phyloP scores from a whole-genome alignment of 1,284 basidiomycete species.

The Puccinia polysora region DNA sequence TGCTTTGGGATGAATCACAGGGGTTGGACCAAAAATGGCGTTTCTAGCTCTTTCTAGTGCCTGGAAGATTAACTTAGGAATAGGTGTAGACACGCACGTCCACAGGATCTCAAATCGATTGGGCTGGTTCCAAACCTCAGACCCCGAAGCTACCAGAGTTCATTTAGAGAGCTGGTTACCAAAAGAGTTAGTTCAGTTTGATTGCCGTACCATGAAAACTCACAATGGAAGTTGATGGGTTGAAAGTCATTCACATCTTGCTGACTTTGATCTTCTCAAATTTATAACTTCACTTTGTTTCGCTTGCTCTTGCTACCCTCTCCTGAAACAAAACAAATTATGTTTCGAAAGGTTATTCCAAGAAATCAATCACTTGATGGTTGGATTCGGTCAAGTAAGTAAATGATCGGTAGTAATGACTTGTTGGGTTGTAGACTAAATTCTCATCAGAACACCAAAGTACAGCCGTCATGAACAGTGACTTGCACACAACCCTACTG shows the following conservation, averaged over 20 bases:
- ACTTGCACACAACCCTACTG: neutral
- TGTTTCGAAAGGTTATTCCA: constrained; percentile 58
- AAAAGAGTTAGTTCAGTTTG: constrained; percentile 54
- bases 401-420: neutral
- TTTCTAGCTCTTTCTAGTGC: constrained; percentile 66
- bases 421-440: neutral
- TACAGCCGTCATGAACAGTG: too few relatives aligned
- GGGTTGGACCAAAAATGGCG: constrained; percentile 54
- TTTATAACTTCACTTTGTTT: neutral
- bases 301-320: neutral
- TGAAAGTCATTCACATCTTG: neutral
- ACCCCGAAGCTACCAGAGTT: constrained; percentile 78
- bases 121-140: constrained; percentile 85
- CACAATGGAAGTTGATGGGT: neutral
- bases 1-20: constrained; percentile 32
- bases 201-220: too few relatives aligned
- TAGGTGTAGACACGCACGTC: constrained; percentile 94
- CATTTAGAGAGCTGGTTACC: constrained; percentile 91
- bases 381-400: constrained; percentile 83
- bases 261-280: neutral
- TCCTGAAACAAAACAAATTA: neutral
- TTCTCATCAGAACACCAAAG: neutral
- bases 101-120: constrained; percentile 88
- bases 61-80: constrained; percentile 83
- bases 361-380: constrained; percentile 80